Base-by-base conservation (phyloP, 257 asterid species). In the Solanum chmielewskii region DNA sequence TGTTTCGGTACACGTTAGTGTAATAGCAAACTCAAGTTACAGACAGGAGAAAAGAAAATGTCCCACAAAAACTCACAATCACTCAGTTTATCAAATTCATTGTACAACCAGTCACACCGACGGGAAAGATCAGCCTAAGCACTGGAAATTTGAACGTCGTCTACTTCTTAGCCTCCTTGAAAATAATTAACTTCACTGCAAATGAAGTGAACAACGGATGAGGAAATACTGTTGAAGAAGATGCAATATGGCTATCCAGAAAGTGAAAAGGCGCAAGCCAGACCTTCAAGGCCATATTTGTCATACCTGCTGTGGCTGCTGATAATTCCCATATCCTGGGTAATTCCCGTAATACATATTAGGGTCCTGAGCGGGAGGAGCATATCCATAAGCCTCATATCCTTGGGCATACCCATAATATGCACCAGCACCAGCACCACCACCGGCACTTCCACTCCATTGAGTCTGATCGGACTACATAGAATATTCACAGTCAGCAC, bases 281-380 rank as follows among this genome's bases (percentile, higher is more conserved):
- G 44, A 81, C 85, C 31, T 81, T 49, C 44, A 49, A 47, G 85
- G 29, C 29, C 85, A 18, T 23, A 29, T 81, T 49, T 49, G 44
- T 45, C 87, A 49, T 86, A 95, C 98, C 98, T 96, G 98, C 47
- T 93, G 98, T 70, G 95, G 96, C 87, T 93, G 98, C 88, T 94
- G 98, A 86, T 94, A 96, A 90, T 91, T 94, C 14, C 92, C 88
- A 91, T 96, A 96, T 86, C 96, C 98, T 27, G 98, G 95, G 90
- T 94, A 92, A 81, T 96, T 94, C 73, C 94, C 98, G 76, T 96
- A 96, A 74, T 96, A 96, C 95, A 93, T 88, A 87, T 83, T 95
- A 5, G 99, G 98, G 86, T 96, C 99, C 90, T 94, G 99, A 29
- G 92, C 74, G 11, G 97, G 96, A 7, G 91, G 95, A 35, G 96